phyloP scores from a whole-genome alignment of 345 rosid species.

The Angophora floribunda region DNA sequence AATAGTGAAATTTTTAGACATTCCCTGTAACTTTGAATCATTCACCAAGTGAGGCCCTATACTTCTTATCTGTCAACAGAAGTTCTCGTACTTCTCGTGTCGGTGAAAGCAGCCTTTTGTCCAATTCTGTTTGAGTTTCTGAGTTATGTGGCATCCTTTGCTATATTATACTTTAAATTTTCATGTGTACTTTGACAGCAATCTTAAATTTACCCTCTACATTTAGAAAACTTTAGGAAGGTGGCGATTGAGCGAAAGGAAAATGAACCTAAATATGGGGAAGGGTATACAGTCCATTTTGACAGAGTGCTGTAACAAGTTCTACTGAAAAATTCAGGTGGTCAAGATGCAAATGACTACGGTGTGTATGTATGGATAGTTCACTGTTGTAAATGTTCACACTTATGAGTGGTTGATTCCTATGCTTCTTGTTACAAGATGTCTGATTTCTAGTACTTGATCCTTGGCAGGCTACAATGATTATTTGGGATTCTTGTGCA shows the following conservation, averaged over 20 bases:
- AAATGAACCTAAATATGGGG: not conserved
- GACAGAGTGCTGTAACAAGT: not conserved
- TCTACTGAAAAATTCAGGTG: not conserved
- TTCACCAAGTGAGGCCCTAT: not conserved
- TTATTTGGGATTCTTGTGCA: slow-evolving; percentile 90
- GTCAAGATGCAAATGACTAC: not conserved
- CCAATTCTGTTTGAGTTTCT: not conserved
- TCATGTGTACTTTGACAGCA: not conserved
- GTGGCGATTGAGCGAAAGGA: not conserved
- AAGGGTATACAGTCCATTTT: not conserved
- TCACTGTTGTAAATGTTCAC: not conserved
- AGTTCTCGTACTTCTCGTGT: not conserved
- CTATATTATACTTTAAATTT: not conserved
- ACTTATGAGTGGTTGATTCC: not conserved
- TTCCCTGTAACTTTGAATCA: not conserved
- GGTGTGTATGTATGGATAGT: not conserved
- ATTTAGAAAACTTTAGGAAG: not conserved
- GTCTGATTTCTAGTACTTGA: not conserved
- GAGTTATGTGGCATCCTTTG: not conserved
- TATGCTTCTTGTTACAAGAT: not conserved
- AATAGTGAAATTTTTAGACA: not conserved
- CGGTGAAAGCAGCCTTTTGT: not conserved
- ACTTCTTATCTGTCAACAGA: not conserved
- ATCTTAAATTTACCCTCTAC: not conserved
- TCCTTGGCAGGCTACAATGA: slow-evolving; percentile 63